These are phyloP conservation scores for Quercus suber DNA, from an alignment of 306 rosid species.

Conservation along the genomic window DNA sequence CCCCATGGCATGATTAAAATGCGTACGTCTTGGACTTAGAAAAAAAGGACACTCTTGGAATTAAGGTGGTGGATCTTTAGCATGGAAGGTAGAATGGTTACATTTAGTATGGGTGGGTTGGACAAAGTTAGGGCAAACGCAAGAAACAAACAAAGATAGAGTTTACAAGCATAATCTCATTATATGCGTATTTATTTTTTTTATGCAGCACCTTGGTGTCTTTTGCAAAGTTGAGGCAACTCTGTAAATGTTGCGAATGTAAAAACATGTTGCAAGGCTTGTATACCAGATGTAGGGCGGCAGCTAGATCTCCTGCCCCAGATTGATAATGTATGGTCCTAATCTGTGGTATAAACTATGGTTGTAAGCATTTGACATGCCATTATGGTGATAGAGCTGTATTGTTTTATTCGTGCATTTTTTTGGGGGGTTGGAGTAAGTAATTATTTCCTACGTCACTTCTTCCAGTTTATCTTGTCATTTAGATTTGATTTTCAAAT, in stretches of 20 bases:
- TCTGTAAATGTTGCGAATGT: slow-evolving; percentile 28
- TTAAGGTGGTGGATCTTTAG: slow-evolving; percentile 26
- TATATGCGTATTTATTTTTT: slow-evolving; percentile 24
- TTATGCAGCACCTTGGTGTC: slow-evolving; percentile 26
- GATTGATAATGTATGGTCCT: neutral
- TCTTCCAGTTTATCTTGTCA: too few species aligned
- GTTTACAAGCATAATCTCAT: slow-evolving; percentile 17
- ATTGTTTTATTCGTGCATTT: neutral
- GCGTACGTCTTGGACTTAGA: neutral
- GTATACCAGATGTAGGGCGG: slow-evolving; percentile 17
- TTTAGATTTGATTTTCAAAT: too few species aligned
- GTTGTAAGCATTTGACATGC: slow-evolving; percentile 31
- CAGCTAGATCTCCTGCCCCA: neutral
- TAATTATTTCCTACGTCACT: too few species aligned
- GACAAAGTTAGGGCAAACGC: slow-evolving; percentile 30
- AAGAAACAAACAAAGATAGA: slow-evolving; percentile 19
- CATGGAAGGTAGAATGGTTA: slow-evolving; percentile 22
- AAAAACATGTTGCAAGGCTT: slow-evolving; percentile 21
- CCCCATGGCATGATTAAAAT: slow-evolving; percentile 32
- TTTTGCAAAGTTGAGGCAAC: slow-evolving; percentile 12
- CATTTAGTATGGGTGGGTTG: slow-evolving; percentile 18
- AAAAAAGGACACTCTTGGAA: slow-evolving; percentile 7
- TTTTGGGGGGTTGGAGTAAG: too few species aligned
- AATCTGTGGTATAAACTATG: slow-evolving; percentile 1
- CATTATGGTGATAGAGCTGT: neutral